Conservation (phyloP, 495 filamentous ascomycete species). For the Penicillium steckii region DNA sequence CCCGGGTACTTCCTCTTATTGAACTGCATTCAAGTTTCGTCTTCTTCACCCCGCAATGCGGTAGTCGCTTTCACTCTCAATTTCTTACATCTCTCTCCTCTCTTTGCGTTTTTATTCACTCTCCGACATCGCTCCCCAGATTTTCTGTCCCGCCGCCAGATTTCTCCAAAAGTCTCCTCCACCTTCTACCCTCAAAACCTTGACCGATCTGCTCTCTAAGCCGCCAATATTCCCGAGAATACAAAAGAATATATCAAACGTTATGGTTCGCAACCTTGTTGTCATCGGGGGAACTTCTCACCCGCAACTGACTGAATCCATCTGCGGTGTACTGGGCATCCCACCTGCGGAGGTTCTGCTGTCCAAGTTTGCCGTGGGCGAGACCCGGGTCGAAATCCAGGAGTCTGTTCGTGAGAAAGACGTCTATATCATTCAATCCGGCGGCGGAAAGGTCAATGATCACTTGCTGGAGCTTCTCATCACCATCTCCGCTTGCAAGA, state of each 20-base stretch:
- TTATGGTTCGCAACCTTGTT: constrained; percentile 94
- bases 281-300: constrained; percentile 93
- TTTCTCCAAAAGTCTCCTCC: constrained; percentile 31
- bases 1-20: constrained; percentile 13
- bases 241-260: constrained; percentile 11
- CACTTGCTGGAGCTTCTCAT: constrained; percentile 94
- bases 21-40: too few species aligned
- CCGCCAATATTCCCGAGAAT: constrained; percentile 7
- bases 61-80: constrained; percentile 31
- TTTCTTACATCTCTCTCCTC: constrained; percentile 12
- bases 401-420: constrained; percentile 97
- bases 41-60: constrained; percentile 33
- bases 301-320: constrained; percentile 76
- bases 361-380: constrained; percentile 89
- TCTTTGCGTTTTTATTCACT: constrained; percentile 13
- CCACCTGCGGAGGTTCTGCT: constrained; percentile 79
- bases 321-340: constrained; percentile 85
- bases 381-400: constrained; percentile 91
- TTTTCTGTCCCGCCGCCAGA: constrained; percentile 34
- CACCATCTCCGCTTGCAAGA: constrained; percentile 95
- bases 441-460: constrained; percentile 89
- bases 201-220: constrained; percentile 8
- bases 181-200: constrained; percentile 15
- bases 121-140: constrained; percentile 33
- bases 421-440: constrained; percentile 94